phyloP scores from a whole-genome alignment of 352 stramenopile genomes.

The Saprolegnia diclina region DNA sequence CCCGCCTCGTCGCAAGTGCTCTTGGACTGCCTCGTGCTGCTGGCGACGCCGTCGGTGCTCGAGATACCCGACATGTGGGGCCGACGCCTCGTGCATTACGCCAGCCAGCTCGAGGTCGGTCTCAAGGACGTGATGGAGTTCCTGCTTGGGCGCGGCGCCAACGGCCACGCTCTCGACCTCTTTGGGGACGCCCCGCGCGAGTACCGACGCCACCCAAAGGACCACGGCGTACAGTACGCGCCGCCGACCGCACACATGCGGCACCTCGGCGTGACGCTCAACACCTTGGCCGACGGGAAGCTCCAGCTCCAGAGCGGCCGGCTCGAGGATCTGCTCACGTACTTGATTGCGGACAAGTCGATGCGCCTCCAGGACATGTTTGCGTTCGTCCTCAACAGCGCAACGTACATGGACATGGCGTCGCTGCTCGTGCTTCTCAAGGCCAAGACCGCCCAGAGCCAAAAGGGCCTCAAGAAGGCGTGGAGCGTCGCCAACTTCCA shows the following conservation, averaged over 20 bases:
- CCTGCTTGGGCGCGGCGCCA: slow-evolving; percentile 27
- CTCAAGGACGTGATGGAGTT: slow-evolving; percentile 34
- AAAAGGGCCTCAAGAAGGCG: slow-evolving; percentile 19
- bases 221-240: slow-evolving; percentile 29
- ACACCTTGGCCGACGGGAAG: slow-evolving; percentile 24
- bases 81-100: slow-evolving; percentile 49
- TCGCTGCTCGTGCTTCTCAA: slow-evolving; percentile 13
- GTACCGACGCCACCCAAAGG: slow-evolving; percentile 36
- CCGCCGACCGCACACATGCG: slow-evolving; percentile 36
- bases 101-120: neutral
- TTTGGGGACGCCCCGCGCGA: slow-evolving; percentile 56
- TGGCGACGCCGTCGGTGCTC: slow-evolving; percentile 3
- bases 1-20: slow-evolving; percentile 2
- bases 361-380: slow-evolving; percentile 15
- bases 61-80: slow-evolving; percentile 48
- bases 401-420: slow-evolving; percentile 19
- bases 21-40: slow-evolving; percentile 11
- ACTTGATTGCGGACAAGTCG: slow-evolving; percentile 24
- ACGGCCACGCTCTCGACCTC: slow-evolving; percentile 41
- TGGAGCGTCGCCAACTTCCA: slow-evolving; percentile 23
- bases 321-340: slow-evolving; percentile 23
- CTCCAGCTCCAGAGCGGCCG: slow-evolving; percentile 17
- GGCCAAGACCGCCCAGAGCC: neutral
- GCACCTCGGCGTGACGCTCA: slow-evolving; percentile 27
- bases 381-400: slow-evolving; percentile 22